Evolutionary conservation across 1,284 basidiomycete genomes (phyloP), one percentile per base, ranked within the genome.

Genomic region (Ceratobasidium sp.): DNA sequence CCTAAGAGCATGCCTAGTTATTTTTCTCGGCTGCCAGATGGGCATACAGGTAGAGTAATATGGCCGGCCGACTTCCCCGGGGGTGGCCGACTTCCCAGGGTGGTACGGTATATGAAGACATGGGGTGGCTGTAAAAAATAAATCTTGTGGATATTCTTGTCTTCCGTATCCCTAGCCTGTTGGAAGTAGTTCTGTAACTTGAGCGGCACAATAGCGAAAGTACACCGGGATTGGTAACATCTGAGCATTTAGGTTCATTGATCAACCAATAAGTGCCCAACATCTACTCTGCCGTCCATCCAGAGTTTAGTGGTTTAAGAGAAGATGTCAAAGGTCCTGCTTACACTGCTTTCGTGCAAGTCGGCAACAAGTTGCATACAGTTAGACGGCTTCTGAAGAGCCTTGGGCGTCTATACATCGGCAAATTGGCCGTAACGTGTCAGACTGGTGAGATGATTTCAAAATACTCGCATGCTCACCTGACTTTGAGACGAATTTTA

Each of bases 381-480:
- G 80, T 96, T 95, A 6, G 90, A 90, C 0, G 92, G 92, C 82
- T 91, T 92, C 84, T 96, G 95, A 79, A 96, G 86, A 0, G 92
- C 93, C 81, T 93, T 95, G 0, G 94, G 94, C 68, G 95, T 85
- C 76, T 89, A 89, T 42, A 95, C n/a, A n/a, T n/a, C n/a, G n/a
- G n/a, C n/a, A n/a, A n/a, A n/a, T n/a, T n/a, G n/a, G n/a, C n/a
- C 85, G 83, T 94, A 96, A 53, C 92, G 94, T 92, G 61, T 23
- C 53, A 51, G 70, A 13, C 46, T 46, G 26, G 20, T 9, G 23
- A 28, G 46, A 64, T n/a, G 4, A 3, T 63, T 5, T n/a, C 7
- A 3, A 13, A 12, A 23, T 28, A 40, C n/a, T n/a, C n/a, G n/a
- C n/a, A n/a, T n/a, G 28, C 40, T 42, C 18, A 49, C 53, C 42